Percentiles rank a stretch among this genome's conserved stretches.
Evolutionary conservation across 768 basidiomycete genomes (phyloP).

Genomic region (Hydnum rufescens): DNA sequence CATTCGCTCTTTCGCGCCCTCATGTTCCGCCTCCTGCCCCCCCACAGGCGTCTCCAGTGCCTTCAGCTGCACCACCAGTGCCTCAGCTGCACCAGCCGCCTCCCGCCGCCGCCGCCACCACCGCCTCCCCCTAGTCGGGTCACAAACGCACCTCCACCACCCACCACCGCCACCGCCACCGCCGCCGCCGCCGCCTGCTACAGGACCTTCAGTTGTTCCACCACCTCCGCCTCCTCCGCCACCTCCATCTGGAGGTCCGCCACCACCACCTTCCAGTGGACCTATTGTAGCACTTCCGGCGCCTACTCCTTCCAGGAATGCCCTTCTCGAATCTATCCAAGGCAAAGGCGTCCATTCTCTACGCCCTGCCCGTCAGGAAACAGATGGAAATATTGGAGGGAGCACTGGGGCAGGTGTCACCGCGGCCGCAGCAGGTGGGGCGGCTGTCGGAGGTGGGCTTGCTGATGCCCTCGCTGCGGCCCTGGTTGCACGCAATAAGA

Average conservation of each 20-base stretch:
- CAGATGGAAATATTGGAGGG: neutral
- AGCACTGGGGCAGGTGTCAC: slow-evolving; percentile 3
- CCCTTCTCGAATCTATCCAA: slow-evolving; percentile 62
- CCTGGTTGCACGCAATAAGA: slow-evolving; percentile 63
- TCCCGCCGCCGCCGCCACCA: slow-evolving; percentile 27
- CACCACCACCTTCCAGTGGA: slow-evolving; percentile 16
- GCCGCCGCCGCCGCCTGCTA: slow-evolving; percentile 26
- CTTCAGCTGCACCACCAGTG: slow-evolving; percentile 3
- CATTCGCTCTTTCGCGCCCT: slow-evolving; percentile 14
- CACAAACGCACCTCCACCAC: slow-evolving; percentile 14
- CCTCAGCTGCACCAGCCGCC: slow-evolving; percentile 18
- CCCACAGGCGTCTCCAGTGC: neutral
- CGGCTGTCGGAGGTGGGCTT: slow-evolving; percentile 27
- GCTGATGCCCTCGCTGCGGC: slow-evolving; percentile 73
- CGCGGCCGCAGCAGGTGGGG: slow-evolving; percentile 8
- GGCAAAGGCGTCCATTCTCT: slow-evolving; percentile 57
- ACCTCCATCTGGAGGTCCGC: slow-evolving; percentile 13
- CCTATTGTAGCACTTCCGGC: slow-evolving; percentile 8
- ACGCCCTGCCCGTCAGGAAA: slow-evolving; percentile 14
- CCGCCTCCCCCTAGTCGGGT: slow-evolving; percentile 14
- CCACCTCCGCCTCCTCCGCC: slow-evolving; percentile 17
- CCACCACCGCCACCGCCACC: slow-evolving; percentile 20
- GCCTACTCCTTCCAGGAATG: slow-evolving; percentile 24
- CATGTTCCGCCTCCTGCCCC: slow-evolving; percentile 19
- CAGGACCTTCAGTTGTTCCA: slow-evolving; percentile 15